Base-by-base conservation (phyloP, 176 grass and related monocot genomes). In the Phoenix dactylifera region DNA sequence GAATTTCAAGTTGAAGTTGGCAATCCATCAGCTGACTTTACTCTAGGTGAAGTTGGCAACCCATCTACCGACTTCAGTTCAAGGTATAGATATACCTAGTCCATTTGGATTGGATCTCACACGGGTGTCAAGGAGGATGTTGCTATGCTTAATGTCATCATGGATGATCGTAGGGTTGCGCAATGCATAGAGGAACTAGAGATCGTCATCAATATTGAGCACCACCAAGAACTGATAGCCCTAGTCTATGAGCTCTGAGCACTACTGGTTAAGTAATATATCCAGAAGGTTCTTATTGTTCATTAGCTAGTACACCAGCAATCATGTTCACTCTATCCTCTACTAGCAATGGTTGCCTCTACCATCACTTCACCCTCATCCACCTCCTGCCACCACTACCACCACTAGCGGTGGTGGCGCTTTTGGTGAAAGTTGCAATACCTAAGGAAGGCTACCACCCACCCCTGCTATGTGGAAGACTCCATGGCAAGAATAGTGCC, bases 251-350 rank as follows among this genome's bases (percentile, higher is more conserved):
- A 97, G 56, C 65, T 97, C 78, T 44, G 55, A 68, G 15, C 78
- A 80, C 85, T 74, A 73, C 67, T 69, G 74, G 51, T 82, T 84
- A 17, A 97, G 74, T 60, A 97, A 72, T 29, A 84, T 78, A 74
- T 91, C 87, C 74, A 91, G 87, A 15, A 91, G 72, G 69, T 84
- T 91, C 16, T 81, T 84, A 59, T 83, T 98, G 50, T 82, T 87
- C 87, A 92, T 98, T 62, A 98, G 88, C 7, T 98, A 81, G 73
- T 98, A 98, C 6, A 98, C 87, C 12, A 98, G 74, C 75, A 92
- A 78, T 78, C 92, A n/a, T 3, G 10, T 67, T 26, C 25, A 7
- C 0, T 44, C 50, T 9, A 16, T 16, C 7, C 51, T 25, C 24
- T 51, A 24, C 0, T 51, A 1, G 12, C 4, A 5, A n/a, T 25